phyloP scores from a whole-genome alignment of 2,329 filamentous ascomycete genomes.

The Penicillium occitanis region DNA sequence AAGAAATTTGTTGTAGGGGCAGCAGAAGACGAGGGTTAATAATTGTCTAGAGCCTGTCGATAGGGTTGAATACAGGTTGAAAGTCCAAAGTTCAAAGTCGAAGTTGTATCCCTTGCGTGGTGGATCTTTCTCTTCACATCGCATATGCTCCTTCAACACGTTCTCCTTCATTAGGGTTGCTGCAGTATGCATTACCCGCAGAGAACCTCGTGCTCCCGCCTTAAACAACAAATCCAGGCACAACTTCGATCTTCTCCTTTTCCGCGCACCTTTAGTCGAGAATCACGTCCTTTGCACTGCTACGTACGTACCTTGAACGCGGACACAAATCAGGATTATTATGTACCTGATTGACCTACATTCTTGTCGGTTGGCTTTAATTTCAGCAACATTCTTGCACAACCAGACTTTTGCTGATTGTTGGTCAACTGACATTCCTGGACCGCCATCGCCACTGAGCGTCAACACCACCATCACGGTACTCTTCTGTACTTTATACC shows the following conservation, averaged over 20 bases:
- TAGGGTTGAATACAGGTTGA: constrained; percentile 31
- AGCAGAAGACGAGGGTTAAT: constrained; percentile 59
- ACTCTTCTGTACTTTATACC: constrained; percentile 27
- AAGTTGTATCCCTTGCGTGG: constrained; percentile 37
- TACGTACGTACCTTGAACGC: constrained; percentile 29
- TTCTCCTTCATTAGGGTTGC: constrained; percentile 30
- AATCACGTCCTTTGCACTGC: constrained; percentile 19
- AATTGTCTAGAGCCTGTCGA: constrained; percentile 29
- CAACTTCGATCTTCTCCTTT: constrained; percentile 24
- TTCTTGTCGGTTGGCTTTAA: constrained; percentile 33
- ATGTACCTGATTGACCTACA: constrained; percentile 29
- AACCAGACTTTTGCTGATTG: constrained; percentile 24
- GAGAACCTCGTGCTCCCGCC: constrained; percentile 31
- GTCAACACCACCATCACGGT: constrained; percentile 29
- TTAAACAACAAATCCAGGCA: constrained; percentile 15
- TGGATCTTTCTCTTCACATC: constrained; percentile 19
- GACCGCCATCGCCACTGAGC: constrained; percentile 33
- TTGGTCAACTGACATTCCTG: constrained; percentile 37
- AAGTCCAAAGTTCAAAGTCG: constrained; percentile 11
- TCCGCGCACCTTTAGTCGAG: constrained; percentile 16
- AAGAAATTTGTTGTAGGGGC: constrained; percentile 83
- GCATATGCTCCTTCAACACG: constrained; percentile 32
- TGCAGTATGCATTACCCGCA: constrained; percentile 24
- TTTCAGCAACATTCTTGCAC: constrained; percentile 35
- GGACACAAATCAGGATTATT: constrained; percentile 25